These are phyloP conservation scores for Suillus brevipes DNA, from an alignment of 768 basidiomycete genomes.

Conservation along the genomic window DNA sequence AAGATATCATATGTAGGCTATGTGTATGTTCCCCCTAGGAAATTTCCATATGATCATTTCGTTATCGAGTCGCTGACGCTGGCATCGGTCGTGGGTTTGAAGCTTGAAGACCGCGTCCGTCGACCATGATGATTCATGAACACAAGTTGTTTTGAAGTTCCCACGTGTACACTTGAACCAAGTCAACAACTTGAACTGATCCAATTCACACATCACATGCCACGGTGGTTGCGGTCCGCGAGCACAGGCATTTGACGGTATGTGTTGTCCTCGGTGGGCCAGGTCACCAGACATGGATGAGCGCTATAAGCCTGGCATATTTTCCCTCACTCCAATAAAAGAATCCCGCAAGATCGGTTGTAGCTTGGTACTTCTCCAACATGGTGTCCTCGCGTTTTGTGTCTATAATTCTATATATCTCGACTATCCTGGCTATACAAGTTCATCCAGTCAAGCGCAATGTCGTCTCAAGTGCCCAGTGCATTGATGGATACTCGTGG, in stretches of 20 bases:
- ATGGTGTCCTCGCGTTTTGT: background rate
- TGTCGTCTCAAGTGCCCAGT: slow-evolving; percentile 17
- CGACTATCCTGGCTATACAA: slow-evolving; percentile 5
- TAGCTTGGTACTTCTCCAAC: background rate
- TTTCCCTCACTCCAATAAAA: no score
- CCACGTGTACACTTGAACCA: no score
- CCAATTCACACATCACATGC: no score
- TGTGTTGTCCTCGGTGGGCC: no score
- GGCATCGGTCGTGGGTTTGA: background rate
- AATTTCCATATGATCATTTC: background rate
- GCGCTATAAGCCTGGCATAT: no score
- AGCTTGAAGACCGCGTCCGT: background rate
- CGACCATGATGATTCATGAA: no score
- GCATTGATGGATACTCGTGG: slow-evolving; percentile 21
- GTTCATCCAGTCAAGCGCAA: slow-evolving; percentile 14
- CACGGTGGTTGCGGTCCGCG: no score
- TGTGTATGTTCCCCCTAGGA: background rate
- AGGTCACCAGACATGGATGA: no score
- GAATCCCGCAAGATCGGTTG: background rate
- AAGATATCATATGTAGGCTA: background rate
- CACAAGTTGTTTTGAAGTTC: no score
- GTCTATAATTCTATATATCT: background rate
- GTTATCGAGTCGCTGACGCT: background rate
- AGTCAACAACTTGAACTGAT: no score
- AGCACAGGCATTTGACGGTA: no score